Evolutionary conservation across 306 rosid genomes (phyloP).

Genomic region (Malus sylvestris): DNA sequence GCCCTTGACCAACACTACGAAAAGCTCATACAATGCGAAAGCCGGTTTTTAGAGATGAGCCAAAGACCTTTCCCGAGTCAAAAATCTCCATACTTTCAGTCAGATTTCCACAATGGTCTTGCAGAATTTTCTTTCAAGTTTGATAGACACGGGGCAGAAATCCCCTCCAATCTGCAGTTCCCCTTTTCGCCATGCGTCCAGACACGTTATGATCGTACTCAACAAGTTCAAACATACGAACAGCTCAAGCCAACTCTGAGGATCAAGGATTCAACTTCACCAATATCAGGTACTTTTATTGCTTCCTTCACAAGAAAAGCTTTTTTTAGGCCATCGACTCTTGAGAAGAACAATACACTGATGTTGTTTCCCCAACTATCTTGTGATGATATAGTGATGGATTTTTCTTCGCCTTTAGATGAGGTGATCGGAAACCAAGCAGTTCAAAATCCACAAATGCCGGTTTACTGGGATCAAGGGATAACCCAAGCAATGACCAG

Average conservation of each 20-base stretch:
- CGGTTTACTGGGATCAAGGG: constrained; percentile 18
- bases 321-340: not conserved
- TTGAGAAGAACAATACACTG: not conserved
- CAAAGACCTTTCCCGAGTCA: constrained; percentile 27
- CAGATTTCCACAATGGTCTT: constrained; percentile 5
- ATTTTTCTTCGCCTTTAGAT: not conserved
- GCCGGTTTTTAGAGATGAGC: constrained; percentile 29
- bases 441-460: constrained; percentile 2
- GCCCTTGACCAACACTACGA: constrained; percentile 33
- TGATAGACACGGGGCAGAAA: not conserved
- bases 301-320: not conserved
- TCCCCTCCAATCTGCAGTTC: not conserved
- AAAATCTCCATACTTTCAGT: constrained; percentile 24
- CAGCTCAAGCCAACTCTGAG: not conserved
- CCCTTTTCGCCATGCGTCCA: not conserved
- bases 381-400: constrained; percentile 6
- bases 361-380: not conserved
- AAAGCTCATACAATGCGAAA: constrained; percentile 28
- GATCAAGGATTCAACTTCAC: constrained; percentile 10
- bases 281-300: constrained; percentile 16
- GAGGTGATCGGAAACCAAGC: constrained; percentile 1
- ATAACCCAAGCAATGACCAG: not conserved
- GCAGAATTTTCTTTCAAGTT: constrained; percentile 1
- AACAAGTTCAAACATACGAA: constrained; percentile 5
- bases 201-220: not conserved